These are phyloP conservation scores for Gossypium sturtianum DNA, from an alignment of 345 rosid genomes.

Conservation along the genomic window DNA sequence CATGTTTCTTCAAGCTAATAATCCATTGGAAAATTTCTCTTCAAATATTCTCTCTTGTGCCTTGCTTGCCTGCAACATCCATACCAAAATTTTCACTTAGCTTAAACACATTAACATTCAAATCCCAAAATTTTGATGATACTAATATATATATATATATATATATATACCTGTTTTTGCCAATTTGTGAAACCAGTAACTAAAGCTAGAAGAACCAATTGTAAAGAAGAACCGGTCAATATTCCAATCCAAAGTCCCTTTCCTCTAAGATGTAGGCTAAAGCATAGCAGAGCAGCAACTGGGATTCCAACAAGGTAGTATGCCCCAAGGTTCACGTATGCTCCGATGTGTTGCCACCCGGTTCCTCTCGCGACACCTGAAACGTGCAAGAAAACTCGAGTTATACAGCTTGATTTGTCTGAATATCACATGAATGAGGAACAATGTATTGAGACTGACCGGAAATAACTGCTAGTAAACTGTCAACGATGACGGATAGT, in stretches of 20 bases:
- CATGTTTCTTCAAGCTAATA: constrained; percentile 1
- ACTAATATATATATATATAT: neutral
- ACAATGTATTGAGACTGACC: constrained; percentile 17
- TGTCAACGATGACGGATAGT: constrained; percentile 30
- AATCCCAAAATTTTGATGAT: neutral
- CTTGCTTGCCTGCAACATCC: constrained; percentile 26
- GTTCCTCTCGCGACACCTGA: constrained; percentile 62
- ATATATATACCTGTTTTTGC: constrained; percentile 42
- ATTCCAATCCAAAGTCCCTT: constrained; percentile 36
- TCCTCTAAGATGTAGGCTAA: constrained; percentile 18
- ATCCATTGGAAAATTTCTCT: constrained; percentile 10
- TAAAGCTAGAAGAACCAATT: constrained; percentile 35
- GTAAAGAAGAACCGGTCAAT: constrained; percentile 33
- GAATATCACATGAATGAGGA: neutral
- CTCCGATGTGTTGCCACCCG: constrained; percentile 66
- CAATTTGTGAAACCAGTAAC: constrained; percentile 49
- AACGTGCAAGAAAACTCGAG: neutral
- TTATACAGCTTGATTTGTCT: neutral
- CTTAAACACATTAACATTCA: neutral
- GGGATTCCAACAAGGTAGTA: constrained; percentile 58
- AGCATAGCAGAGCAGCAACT: constrained; percentile 31
- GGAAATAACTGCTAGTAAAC: constrained; percentile 36
- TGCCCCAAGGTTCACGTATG: constrained; percentile 53
- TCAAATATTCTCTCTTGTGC: constrained; percentile 34
- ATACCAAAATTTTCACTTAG: neutral